These are phyloP conservation scores for Clathrospora elynae DNA, from an alignment of 2,329 filamentous ascomycete species.

Conservation along the genomic window DNA sequence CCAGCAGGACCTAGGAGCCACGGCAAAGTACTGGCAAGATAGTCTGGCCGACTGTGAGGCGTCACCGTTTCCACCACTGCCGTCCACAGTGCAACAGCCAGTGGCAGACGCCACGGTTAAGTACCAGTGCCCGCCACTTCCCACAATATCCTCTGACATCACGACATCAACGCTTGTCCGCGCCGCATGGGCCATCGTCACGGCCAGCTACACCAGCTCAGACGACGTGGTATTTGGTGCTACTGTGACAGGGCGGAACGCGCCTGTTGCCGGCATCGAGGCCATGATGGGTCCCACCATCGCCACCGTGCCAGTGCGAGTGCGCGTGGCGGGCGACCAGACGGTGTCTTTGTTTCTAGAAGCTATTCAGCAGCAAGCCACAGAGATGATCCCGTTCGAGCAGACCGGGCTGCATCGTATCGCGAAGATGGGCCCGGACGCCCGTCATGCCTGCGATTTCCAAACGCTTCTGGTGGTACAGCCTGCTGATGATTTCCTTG, in stretches of 20 bases:
- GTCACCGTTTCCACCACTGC: conserved; percentile 13
- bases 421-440: not conserved
- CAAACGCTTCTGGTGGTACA: conserved; percentile 60
- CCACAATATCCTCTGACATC: not conserved
- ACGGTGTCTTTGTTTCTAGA: conserved; percentile 18
- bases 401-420: conserved; percentile 44
- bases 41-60: not conserved
- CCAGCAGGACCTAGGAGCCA: not conserved
- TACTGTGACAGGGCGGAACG: conserved; percentile 44
- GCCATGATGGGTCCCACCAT: conserved; percentile 51
- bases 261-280: conserved; percentile 44
- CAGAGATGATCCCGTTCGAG: conserved; percentile 35
- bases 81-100: conserved; percentile 11
- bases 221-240: conserved; percentile 50
- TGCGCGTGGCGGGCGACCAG: conserved; percentile 16
- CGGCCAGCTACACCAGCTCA: conserved; percentile 28
- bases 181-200: conserved; percentile 40
- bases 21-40: not conserved
- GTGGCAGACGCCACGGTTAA: conserved; percentile 8
- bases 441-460: conserved; percentile 46
- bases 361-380: conserved; percentile 19
- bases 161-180: conserved; percentile 21
- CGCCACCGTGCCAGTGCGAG: conserved; percentile 44
- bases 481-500: conserved; percentile 6
- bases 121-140: not conserved